Evolutionary conservation across 257 asterid species (phyloP).

Genomic region (Solanum stenotomum): DNA sequence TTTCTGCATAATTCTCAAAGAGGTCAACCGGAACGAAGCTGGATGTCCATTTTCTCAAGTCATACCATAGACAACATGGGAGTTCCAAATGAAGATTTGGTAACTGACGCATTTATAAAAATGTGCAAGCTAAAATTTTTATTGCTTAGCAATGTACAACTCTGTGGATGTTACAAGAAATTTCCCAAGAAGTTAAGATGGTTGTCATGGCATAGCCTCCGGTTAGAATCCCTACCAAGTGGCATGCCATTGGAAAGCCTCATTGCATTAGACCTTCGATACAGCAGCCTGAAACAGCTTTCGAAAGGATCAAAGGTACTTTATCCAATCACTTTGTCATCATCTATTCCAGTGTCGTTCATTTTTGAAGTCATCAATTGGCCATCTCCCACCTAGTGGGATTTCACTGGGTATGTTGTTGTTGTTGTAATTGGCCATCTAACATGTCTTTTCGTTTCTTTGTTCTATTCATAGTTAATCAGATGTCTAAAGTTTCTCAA

Average conservation of each 20-base stretch:
- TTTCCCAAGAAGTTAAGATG: slow-evolving; percentile 13
- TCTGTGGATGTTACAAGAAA: slow-evolving; percentile 2
- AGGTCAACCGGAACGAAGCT: neutral
- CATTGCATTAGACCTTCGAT: neutral
- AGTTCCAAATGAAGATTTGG: neutral
- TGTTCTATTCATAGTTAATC: neutral
- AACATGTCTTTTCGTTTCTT: neutral
- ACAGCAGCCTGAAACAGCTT: slow-evolving; percentile 8
- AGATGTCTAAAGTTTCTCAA: neutral
- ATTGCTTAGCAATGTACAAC: slow-evolving; percentile 1
- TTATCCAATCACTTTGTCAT: neutral
- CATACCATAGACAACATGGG: neutral
- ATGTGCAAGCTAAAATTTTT: slow-evolving; percentile 3
- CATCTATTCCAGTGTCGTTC: neutral
- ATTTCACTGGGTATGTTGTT: too few relatives aligned
- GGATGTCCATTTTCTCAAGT: neutral
- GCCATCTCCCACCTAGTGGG: too few relatives aligned
- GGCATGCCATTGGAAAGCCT: neutral
- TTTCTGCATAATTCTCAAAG: neutral
- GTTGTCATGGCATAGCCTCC: slow-evolving; percentile 1
- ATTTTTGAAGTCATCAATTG: neutral
- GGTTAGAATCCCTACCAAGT: neutral
- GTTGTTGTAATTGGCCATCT: neutral
- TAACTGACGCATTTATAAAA: slow-evolving; percentile 6
- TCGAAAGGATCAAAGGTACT: slow-evolving; percentile 14